Conservation (phyloP, 352 stramenopile species). For the Globisporangium cystogenes region DNA sequence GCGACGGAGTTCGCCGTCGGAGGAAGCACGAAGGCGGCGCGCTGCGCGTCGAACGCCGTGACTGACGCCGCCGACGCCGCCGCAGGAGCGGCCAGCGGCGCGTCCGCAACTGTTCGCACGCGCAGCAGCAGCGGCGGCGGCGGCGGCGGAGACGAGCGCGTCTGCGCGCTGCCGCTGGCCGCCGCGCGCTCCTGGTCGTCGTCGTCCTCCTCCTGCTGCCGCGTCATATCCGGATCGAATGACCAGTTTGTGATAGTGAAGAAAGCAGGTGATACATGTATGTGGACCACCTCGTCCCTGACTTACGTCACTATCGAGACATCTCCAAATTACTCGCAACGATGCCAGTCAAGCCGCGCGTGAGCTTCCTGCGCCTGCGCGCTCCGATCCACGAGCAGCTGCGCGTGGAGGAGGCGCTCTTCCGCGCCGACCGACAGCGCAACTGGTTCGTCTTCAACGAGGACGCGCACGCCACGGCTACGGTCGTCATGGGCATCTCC, state of each 20-base stretch:
- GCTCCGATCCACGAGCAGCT: slow-evolving; percentile 81
- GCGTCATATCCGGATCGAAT: slow-evolving; percentile 7
- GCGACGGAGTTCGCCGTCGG: neutral
- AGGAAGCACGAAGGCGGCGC: slow-evolving; percentile 25
- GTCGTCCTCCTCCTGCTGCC: slow-evolving; percentile 3
- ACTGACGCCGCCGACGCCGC: neutral
- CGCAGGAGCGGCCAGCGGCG: no score
- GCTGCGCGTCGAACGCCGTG: slow-evolving; percentile 13
- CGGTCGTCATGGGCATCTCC: slow-evolving; percentile 94
- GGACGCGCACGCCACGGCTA: slow-evolving; percentile 42
- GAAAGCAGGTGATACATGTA: neutral
- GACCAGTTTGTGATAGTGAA: neutral
- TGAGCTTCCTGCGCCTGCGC: slow-evolving; percentile 69
- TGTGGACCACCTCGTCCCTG: no score
- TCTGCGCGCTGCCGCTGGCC: no score
- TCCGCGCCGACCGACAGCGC: slow-evolving; percentile 78
- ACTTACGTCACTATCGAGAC: no score
- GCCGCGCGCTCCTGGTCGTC: neutral
- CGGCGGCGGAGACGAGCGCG: neutral
- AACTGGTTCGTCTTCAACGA: slow-evolving; percentile 86
- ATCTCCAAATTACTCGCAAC: no score
- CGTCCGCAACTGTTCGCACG: neutral
- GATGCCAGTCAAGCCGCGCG: slow-evolving; percentile 29
- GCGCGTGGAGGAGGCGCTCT: slow-evolving; percentile 90
- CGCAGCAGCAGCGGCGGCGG: neutral